phyloP scores from a whole-genome alignment of 2,329 filamentous ascomycete genomes.

The Chaetomium sp. region DNA sequence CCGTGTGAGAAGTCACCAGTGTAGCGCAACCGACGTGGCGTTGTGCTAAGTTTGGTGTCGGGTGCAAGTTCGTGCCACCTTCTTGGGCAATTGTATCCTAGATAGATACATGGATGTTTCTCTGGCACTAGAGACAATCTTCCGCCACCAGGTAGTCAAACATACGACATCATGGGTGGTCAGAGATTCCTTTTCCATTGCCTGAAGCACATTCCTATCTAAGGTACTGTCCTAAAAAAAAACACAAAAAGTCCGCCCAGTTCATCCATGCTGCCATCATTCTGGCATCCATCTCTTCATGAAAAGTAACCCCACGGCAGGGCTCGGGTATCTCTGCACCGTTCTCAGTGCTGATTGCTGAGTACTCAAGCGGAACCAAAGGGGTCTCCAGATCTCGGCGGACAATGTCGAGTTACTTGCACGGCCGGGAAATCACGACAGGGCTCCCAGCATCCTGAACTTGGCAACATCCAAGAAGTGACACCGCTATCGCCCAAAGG shows the following conservation, averaged over 20 bases:
- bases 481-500: no score
- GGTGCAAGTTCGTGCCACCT: not conserved
- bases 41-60: not conserved
- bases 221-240: not conserved
- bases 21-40: not conserved
- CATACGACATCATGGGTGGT: not conserved
- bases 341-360: not conserved
- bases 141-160: no score
- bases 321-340: not conserved
- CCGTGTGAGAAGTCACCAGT: not conserved
- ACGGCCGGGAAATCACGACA: not conserved
- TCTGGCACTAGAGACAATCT: no score
- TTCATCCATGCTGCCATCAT: not conserved
- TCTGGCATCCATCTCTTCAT: not conserved
- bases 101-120: no score
- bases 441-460: not conserved
- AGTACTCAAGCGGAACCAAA: not conserved
- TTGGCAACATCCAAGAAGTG: no score
- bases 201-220: not conserved
- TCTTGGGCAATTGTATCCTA: not conserved
- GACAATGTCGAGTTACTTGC: no score
- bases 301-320: not conserved
- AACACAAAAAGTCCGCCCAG: conserved; percentile 17
- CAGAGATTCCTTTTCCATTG: not conserved
- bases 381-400: not conserved